Base-by-base conservation (phyloP, 1,284 basidiomycete species). In the Sanghuangporus sanghuang region DNA sequence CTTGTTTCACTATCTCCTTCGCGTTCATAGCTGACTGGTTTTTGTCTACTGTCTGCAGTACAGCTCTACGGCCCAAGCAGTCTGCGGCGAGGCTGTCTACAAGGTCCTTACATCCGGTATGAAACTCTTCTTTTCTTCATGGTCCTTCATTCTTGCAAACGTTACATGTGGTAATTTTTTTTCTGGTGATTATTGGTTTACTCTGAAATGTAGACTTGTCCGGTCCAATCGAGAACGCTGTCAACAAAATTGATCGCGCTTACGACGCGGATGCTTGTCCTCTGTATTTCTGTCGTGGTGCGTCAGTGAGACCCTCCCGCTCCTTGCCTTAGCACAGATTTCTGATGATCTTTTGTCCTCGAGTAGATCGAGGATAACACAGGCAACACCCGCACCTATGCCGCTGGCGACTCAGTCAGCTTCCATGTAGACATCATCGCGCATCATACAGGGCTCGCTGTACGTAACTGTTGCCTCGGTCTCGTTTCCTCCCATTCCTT, bases 141-240 rank as follows among this genome's bases (percentile, higher is more conserved):
- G 11, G 36, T 42, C 23, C 36, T 39, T 14, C 46, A 44, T 39
- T 42, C 11, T 57, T 21, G 44, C 40, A 57, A 27, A 49, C 53
- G 18, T 18, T 42, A 53, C 48, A 32, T 32, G 27, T 4, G 27
- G 27, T 32, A 32, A 5, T 3, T 32, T 32, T 32, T 32, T 32
- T 32, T 32, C 27, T 32, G 27, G 27, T 5, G 27, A 32, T 32
- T 32, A 3, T 32, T 32, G 27, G 4, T 32, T 32, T 32, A 5
- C 35, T n/a, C 42, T 14, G n/a, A 27, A 18, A 18, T 23, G 27
- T 46, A 72, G 73, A 76, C 63, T 68, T 67, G 49, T 67, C 66
- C 59, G 74, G 72, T 35, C 75, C 75, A 74, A 75, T 76, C 57
- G 74, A 76, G 64, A 72, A 74, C 61, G 70, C 74, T 11, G 70